Percentiles rank a stretch among this genome's conserved stretches.
Evolutionary conservation across 2,329 filamentous ascomycete species (phyloP).

Genomic region (Aspergillus pseudoviridinutans): DNA sequence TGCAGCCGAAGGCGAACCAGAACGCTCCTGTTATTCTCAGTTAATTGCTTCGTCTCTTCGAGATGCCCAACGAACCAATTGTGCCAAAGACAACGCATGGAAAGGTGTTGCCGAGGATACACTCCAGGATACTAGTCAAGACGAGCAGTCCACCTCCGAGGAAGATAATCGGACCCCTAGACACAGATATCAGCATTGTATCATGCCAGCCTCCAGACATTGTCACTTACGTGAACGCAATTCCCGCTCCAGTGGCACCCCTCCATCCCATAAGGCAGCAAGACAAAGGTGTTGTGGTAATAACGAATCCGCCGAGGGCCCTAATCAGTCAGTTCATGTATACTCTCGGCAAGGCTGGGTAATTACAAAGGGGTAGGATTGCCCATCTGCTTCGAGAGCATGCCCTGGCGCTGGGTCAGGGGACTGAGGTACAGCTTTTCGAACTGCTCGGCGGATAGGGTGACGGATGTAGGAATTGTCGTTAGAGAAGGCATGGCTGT

Average conservation of each 20-base stretch:
- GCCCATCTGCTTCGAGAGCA: conserved; percentile 26
- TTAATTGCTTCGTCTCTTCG: neutral
- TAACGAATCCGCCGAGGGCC: conserved; percentile 23
- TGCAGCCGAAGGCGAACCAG: conserved; percentile 55
- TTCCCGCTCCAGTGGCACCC: conserved; percentile 20
- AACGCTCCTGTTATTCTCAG: conserved; percentile 38
- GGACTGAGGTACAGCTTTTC: conserved; percentile 34
- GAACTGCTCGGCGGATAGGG: conserved; percentile 31
- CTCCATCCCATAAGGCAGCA: conserved; percentile 27
- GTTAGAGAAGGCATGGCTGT: neutral
- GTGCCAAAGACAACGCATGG: conserved; percentile 55
- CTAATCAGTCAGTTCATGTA: conserved; percentile 1
- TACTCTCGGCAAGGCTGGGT: neutral
- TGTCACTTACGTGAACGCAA: conserved; percentile 20
- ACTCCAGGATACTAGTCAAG: conserved; percentile 53
- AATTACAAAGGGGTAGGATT: conserved; percentile 33
- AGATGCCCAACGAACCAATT: conserved; percentile 37
- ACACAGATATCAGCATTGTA: neutral
- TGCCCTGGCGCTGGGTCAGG: conserved; percentile 28
- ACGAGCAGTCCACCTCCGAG: conserved; percentile 53
- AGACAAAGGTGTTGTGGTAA: conserved; percentile 22
- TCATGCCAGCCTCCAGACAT: too few species aligned
- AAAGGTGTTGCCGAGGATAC: conserved; percentile 58
- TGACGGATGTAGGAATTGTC: conserved; percentile 17
- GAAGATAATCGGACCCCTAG: conserved; percentile 50